Evolutionary conservation across 2,329 filamentous ascomycete species (phyloP).

Genomic region (Sporothrix luriei): DNA sequence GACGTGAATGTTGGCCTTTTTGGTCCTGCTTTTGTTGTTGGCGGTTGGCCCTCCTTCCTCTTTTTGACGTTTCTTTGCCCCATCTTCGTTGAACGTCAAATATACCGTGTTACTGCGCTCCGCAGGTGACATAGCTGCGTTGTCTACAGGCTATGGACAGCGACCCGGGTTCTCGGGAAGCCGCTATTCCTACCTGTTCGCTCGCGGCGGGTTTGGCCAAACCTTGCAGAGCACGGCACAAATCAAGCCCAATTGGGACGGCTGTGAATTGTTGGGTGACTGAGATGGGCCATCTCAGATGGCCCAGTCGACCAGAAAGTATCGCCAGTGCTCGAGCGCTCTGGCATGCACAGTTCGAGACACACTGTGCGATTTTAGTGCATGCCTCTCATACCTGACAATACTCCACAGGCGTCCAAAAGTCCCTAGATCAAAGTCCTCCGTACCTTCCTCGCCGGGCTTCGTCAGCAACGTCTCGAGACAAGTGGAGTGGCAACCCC

Average conservation of each 20-base stretch:
- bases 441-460: not conserved
- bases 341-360: slow-evolving; percentile 10
- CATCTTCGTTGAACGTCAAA: not conserved
- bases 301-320: not conserved
- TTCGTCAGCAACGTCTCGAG: slow-evolving; percentile 21
- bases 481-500: not conserved
- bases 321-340: not conserved
- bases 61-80: not conserved
- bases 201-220: not conserved
- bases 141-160: not conserved
- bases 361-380: not conserved
- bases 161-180: slow-evolving; percentile 29
- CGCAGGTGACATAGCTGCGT: slow-evolving; percentile 19
- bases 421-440: not conserved
- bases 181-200: slow-evolving; percentile 19
- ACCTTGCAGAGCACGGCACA: slow-evolving; percentile 16
- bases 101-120: slow-evolving; percentile 13
- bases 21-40: not conserved
- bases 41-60: no score
- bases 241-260: not conserved
- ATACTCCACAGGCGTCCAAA: not conserved
- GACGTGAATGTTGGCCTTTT: not conserved
- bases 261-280: not conserved
- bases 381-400: not conserved
- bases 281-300: no score